A percentile compares a stretch with the other conserved stretches of the same genome.
phyloP scores from a whole-genome alignment of 768 basidiomycete genomes.

The Daedaleopsis sinensis region DNA sequence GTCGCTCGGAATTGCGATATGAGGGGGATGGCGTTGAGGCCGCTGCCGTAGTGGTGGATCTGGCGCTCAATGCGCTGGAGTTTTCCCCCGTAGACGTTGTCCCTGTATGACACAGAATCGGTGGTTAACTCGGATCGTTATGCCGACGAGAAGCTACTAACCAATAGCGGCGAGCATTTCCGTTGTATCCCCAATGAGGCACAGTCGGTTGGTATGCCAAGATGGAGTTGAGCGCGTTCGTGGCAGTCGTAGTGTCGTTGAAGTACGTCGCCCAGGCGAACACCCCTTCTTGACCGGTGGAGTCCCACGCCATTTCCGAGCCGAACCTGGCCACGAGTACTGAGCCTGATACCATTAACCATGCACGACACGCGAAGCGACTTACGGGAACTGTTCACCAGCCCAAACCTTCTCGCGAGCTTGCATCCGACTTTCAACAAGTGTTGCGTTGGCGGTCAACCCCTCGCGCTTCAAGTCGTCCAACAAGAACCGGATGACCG shows the following conservation, averaged over 20 bases:
- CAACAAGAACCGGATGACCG: conserved; percentile 49
- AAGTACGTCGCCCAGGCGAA: conserved; percentile 58
- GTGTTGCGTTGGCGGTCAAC: conserved; percentile 47
- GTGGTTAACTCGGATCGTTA: background rate
- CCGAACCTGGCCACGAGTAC: conserved; percentile 43
- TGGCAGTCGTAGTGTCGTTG: conserved; percentile 52
- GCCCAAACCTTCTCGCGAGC: conserved; percentile 49
- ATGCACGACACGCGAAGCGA: background rate
- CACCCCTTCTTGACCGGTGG: conserved; percentile 59
- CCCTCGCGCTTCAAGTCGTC: conserved; percentile 57
- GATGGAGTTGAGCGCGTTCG: conserved; percentile 57
- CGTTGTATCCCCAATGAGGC: conserved; percentile 65
- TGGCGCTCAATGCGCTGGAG: conserved; percentile 57
- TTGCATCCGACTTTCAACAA: conserved; percentile 50
- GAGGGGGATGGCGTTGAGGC: conserved; percentile 57
- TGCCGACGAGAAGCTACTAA: conserved; percentile 23
- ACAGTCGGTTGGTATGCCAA: conserved; percentile 59
- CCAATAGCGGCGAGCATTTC: conserved; percentile 61
- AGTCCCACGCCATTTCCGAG: conserved; percentile 61
- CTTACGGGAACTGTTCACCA: conserved; percentile 53
- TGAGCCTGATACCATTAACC: background rate
- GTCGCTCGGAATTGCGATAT: conserved; percentile 49
- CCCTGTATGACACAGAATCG: conserved; percentile 37
- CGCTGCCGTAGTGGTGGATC: conserved; percentile 62
- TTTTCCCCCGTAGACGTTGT: conserved; percentile 60